These are phyloP conservation scores for Globisporangium uncinulatum DNA, from an alignment of 352 stramenopile species.

Conservation along the genomic window DNA sequence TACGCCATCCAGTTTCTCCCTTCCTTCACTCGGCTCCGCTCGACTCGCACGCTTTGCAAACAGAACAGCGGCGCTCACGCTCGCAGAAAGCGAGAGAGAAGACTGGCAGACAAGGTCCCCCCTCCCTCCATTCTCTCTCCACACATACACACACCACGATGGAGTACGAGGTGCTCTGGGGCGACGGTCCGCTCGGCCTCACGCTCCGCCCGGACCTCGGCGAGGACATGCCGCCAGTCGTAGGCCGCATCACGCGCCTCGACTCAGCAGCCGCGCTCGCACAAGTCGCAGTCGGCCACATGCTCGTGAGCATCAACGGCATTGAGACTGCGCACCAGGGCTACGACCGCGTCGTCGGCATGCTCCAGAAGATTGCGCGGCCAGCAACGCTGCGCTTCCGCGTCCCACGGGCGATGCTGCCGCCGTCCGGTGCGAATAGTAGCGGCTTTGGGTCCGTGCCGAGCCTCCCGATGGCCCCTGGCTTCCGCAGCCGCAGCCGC, in stretches of 20 bases:
- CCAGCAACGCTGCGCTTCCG: conserved; percentile 80
- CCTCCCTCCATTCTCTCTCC: neutral
- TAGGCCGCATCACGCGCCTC: conserved; percentile 82
- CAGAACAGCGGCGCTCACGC: too few relatives aligned
- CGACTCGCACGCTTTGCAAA: neutral
- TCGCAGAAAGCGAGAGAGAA: neutral
- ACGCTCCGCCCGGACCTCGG: conserved; percentile 78
- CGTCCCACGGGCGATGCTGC: conserved; percentile 49
- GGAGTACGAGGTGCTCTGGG: conserved; percentile 87
- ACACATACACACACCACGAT: conserved; percentile 20
- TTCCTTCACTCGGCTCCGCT: neutral
- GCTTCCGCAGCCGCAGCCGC: conserved; percentile 11
- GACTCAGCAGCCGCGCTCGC: conserved; percentile 77
- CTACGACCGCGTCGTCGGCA: conserved; percentile 78
- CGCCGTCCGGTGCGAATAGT: neutral
- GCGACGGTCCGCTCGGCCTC: conserved; percentile 72
- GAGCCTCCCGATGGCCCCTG: conserved; percentile 25
- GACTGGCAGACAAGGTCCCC: neutral
- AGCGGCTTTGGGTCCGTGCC: conserved; percentile 1
- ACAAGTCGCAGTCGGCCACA: conserved; percentile 78
- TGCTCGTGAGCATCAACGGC: conserved; percentile 88
- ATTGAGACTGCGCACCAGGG: conserved; percentile 81
- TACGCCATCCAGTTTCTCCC: neutral
- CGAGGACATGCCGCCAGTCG: conserved; percentile 84
- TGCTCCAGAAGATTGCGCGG: conserved; percentile 78